Conservation (phyloP, 495 filamentous ascomycete genomes). For the Hypoxylon subgilvum region DNA sequence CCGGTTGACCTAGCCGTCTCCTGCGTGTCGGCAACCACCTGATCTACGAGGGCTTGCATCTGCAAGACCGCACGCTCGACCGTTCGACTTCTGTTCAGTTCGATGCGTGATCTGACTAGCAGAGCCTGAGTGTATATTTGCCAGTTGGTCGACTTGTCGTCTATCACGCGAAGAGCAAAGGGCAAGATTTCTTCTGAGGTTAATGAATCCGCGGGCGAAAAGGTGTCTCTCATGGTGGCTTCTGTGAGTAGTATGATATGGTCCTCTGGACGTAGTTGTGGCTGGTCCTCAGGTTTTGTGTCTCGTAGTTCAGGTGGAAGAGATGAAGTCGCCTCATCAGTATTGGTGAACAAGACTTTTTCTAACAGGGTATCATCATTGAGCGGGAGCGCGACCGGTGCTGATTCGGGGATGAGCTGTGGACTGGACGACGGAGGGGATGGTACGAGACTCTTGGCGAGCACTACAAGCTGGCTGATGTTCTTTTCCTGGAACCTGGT, state of each 20-base stretch:
- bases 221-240: constrained; percentile 87
- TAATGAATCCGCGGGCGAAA: constrained; percentile 77
- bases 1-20: constrained; percentile 42
- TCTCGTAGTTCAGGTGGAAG: constrained; percentile 65
- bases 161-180: constrained; percentile 85
- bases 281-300: constrained; percentile 79
- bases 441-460: constrained; percentile 72
- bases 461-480: constrained; percentile 87
- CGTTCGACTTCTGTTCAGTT: constrained; percentile 82
- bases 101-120: constrained; percentile 84
- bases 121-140: constrained; percentile 95
- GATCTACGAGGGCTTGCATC: constrained; percentile 94
- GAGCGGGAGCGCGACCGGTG: constrained; percentile 72
- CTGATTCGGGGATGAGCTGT: constrained; percentile 21
- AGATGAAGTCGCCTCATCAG: constrained; percentile 47
- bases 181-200: constrained; percentile 92
- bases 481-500: constrained; percentile 92
- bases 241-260: constrained; percentile 80
- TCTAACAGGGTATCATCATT: constrained; percentile 96
- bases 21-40: constrained; percentile 88
- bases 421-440: neutral
- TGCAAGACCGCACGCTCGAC: constrained; percentile 89
- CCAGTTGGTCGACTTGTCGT: constrained; percentile 93
- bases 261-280: constrained; percentile 80
- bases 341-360: constrained; percentile 74